Evolutionary conservation across 2,329 filamentous ascomycete species (phyloP).

Genomic region (Stylonectria norvegica): DNA sequence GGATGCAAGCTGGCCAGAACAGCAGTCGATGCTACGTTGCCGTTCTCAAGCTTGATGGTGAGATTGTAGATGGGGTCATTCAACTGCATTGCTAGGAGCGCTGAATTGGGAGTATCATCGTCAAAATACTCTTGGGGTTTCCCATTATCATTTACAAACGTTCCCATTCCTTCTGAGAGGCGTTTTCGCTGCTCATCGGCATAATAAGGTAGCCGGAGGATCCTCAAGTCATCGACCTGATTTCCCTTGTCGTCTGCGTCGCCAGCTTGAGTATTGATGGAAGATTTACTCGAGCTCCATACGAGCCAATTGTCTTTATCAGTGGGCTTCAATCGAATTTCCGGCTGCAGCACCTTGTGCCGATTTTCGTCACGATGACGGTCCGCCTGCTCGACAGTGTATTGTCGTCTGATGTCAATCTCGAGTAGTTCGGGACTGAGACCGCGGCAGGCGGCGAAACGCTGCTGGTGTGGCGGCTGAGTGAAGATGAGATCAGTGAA

Average conservation of each 20-base stretch:
- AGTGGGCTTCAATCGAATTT: not conserved
- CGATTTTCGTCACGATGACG: no score
- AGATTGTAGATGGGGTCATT: constrained; percentile 14
- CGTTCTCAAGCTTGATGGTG: constrained; percentile 5
- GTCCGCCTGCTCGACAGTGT: constrained; percentile 15
- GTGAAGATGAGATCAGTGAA: constrained; percentile 30
- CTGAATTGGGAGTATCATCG: constrained; percentile 6
- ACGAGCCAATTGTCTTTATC: not conserved
- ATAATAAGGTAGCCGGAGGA: not conserved
- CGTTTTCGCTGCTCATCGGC: not conserved
- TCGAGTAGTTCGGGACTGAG: constrained; percentile 11
- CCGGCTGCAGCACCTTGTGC: not conserved
- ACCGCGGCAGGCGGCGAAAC: constrained; percentile 24
- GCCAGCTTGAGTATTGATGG: no score
- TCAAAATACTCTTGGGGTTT: not conserved
- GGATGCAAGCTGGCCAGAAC: not conserved
- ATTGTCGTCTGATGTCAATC: constrained; percentile 21
- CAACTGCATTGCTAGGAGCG: constrained; percentile 12
- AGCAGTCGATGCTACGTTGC: not conserved
- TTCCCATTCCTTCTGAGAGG: not conserved
- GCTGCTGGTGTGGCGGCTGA: constrained; percentile 39
- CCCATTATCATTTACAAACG: not conserved
- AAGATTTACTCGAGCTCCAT: not conserved
- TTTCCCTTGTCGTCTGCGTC: not conserved
- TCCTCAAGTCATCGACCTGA: not conserved